Evolutionary conservation across 495 filamentous ascomycete species (phyloP).

Genomic region (Glarea lozoyensis): DNA sequence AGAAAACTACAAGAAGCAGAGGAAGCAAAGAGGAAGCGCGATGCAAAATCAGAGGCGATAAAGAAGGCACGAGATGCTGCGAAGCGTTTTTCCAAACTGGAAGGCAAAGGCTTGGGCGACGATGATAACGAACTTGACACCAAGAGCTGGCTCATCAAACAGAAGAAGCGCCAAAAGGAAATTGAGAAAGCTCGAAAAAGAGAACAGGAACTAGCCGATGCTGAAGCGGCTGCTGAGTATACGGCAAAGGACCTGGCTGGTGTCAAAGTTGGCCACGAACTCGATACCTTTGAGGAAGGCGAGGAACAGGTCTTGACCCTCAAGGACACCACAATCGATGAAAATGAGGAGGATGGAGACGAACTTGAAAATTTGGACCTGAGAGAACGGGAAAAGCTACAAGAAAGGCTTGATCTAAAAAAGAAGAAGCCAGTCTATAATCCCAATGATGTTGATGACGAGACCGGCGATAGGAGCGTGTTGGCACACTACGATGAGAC

Average conservation of each 20-base stretch:
- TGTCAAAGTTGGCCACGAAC: slow-evolving; percentile 82
- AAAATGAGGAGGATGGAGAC: slow-evolving; percentile 83
- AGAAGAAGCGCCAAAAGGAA: slow-evolving; percentile 88
- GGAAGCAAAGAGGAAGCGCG: slow-evolving; percentile 63
- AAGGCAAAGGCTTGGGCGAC: slow-evolving; percentile 72
- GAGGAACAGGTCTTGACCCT: slow-evolving; percentile 83
- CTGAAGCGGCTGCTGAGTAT: slow-evolving; percentile 49
- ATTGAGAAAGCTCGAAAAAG: slow-evolving; percentile 68
- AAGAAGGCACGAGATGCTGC: slow-evolving; percentile 83
- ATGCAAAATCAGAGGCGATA: slow-evolving; percentile 67
- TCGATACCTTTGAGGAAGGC: slow-evolving; percentile 64
- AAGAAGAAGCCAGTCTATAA: slow-evolving; percentile 90
- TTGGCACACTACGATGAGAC: slow-evolving; percentile 92
- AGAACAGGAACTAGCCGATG: slow-evolving; percentile 61
- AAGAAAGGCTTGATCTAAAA: slow-evolving; percentile 74
- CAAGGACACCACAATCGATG: slow-evolving; percentile 79
- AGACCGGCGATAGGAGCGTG: slow-evolving; percentile 51
- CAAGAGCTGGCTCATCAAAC: slow-evolving; percentile 70
- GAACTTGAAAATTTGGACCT: slow-evolving; percentile 81
- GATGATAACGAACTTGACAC: slow-evolving; percentile 65
- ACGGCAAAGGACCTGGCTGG: slow-evolving; percentile 78
- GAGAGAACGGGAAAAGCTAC: slow-evolving; percentile 65
- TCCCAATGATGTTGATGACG: slow-evolving; percentile 58
- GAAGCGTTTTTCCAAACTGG: slow-evolving; percentile 60
- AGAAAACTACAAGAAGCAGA: slow-evolving; percentile 43